Evolutionary conservation across 768 basidiomycete genomes (phyloP).

Genomic region (Boletus fagicola): DNA sequence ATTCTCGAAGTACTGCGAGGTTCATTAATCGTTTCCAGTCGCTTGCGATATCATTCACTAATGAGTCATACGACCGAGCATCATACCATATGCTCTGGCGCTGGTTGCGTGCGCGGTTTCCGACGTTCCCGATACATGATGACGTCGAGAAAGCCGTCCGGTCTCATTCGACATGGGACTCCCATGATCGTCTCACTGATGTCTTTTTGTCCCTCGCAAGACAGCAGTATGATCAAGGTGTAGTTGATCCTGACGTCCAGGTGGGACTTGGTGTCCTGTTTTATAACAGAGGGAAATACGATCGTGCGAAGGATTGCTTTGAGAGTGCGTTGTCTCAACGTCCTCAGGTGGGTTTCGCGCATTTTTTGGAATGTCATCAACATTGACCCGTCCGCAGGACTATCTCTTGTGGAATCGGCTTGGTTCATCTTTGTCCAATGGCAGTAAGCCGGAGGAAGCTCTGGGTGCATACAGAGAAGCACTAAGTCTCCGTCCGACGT

Average conservation of each 20-base stretch:
- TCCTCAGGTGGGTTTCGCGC: slow-evolving; percentile 53
- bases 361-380: background rate
- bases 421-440: slow-evolving; percentile 93
- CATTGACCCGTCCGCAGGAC: slow-evolving; percentile 48
- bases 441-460: slow-evolving; percentile 91
- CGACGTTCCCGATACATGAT: slow-evolving; percentile 51
- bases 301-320: slow-evolving; percentile 92
- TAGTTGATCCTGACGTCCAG: slow-evolving; percentile 87
- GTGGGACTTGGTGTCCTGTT: slow-evolving; percentile 90
- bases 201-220: slow-evolving; percentile 81
- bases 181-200: slow-evolving; percentile 76
- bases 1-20: background rate
- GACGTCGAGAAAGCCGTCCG: slow-evolving; percentile 54
- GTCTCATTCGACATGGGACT: slow-evolving; percentile 73
- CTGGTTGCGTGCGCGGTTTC: slow-evolving; percentile 74
- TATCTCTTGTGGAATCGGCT: slow-evolving; percentile 95
- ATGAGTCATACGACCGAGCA: slow-evolving; percentile 86
- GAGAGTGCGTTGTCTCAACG: slow-evolving; percentile 77
- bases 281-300: slow-evolving; percentile 85
- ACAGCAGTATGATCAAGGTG: slow-evolving; percentile 68
- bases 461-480: slow-evolving; percentile 88
- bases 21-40: slow-evolving; percentile 51
- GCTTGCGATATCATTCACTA: slow-evolving; percentile 93
- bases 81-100: slow-evolving; percentile 83
- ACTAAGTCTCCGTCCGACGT: slow-evolving; percentile 86